phyloP scores from a whole-genome alignment of 2,329 filamentous ascomycete species.

The Diaporthe longicolla region DNA sequence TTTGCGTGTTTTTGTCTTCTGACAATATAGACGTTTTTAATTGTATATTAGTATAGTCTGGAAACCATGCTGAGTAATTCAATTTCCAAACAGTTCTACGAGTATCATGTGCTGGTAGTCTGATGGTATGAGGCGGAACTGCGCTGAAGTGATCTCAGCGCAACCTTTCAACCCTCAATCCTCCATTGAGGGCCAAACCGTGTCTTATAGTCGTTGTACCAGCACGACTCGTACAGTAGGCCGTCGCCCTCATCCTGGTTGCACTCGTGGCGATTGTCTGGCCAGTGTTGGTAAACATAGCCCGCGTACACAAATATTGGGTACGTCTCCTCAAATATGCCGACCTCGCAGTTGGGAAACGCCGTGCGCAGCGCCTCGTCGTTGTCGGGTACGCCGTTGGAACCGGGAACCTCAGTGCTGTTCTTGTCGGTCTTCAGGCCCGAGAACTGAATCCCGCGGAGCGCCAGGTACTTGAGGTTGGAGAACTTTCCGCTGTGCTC shows the following conservation, averaged over 20 bases:
- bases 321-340: neutral
- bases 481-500: neutral
- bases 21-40: neutral
- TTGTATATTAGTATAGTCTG: neutral
- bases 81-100: too few relatives aligned
- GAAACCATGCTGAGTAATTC: too few relatives aligned
- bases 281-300: neutral
- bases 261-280: neutral
- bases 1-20: neutral
- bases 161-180: neutral
- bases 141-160: neutral
- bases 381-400: constrained; percentile 12
- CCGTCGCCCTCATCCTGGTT: neutral
- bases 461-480: neutral
- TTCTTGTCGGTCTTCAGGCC: constrained; percentile 2
- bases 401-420: neutral
- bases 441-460: neutral
- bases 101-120: too few relatives aligned
- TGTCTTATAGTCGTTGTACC: constrained; percentile 8
- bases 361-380: neutral
- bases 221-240: neutral
- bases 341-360: constrained; percentile 1
- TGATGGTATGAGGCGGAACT: too few relatives aligned
- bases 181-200: constrained; percentile 15
- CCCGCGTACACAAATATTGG: constrained; percentile 1